These are phyloP conservation scores for Solidago caesia DNA, from an alignment of 129 eudicot genomes.

Conservation along the genomic window DNA sequence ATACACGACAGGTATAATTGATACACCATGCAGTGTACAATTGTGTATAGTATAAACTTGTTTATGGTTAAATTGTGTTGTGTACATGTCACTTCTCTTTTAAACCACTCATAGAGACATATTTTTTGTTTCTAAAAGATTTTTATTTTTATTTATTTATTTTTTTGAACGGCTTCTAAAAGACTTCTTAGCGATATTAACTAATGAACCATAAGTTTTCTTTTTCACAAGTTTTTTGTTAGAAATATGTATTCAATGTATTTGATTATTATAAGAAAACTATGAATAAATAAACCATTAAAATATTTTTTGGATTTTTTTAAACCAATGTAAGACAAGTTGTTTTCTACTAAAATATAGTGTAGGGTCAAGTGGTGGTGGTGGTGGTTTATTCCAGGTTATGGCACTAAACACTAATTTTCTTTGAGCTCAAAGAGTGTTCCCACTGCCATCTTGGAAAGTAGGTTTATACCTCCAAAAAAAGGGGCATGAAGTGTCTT, in stretches of 20 bases:
- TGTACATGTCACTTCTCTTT: neutral
- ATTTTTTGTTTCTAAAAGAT: no score
- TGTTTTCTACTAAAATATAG: conserved; percentile 17
- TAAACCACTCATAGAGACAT: neutral
- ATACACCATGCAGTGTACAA: neutral
- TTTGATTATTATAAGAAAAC: neutral
- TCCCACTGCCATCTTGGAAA: conserved; percentile 37
- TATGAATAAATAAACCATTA: neutral
- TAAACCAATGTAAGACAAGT: conserved; percentile 1
- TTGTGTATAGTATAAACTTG: neutral
- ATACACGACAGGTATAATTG: no score
- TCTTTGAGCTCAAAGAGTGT: conserved; percentile 17
- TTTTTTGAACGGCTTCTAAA: no score
- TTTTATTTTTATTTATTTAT: no score
- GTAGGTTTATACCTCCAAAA: conserved; percentile 12
- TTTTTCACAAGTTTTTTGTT: neutral
- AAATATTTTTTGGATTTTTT: neutral
- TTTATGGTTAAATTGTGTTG: neutral
- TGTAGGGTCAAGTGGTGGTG: conserved; percentile 23
- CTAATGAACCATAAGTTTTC: neutral
- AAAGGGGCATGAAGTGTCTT: conserved; percentile 26
- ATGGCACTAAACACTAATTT: conserved; percentile 31
- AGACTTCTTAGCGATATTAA: neutral
- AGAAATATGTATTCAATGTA: neutral
- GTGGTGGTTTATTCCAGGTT: conserved; percentile 18